Conservation (phyloP, 768 basidiomycete genomes). For the Collybia sordida region DNA sequence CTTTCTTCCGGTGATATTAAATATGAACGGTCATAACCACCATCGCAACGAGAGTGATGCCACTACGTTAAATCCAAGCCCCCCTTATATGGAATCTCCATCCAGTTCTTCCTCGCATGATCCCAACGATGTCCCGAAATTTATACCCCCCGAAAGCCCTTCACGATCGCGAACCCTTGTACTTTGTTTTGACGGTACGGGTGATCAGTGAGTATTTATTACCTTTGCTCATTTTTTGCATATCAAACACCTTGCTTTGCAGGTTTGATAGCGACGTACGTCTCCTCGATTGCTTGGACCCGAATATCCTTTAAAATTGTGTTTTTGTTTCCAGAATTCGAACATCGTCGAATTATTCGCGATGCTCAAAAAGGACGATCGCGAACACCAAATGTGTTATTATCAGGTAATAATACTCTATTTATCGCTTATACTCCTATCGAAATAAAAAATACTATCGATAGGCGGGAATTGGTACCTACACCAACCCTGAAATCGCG, state of each 20-base stretch:
- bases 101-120: too few relatives aligned
- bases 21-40: too few relatives aligned
- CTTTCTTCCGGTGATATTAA: too few relatives aligned
- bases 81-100: too few relatives aligned
- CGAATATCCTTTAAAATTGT: not conserved
- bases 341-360: constrained; percentile 39
- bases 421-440: not conserved
- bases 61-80: too few relatives aligned
- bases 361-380: constrained; percentile 35
- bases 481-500: constrained; percentile 48
- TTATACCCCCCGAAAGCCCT: too few relatives aligned
- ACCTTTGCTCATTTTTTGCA: too few relatives aligned
- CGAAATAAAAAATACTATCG: not conserved
- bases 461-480: constrained; percentile 60
- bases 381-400: constrained; percentile 37
- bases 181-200: constrained; percentile 43
- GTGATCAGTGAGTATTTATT: constrained; percentile 27
- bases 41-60: too few relatives aligned
- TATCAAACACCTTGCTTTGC: not conserved
- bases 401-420: constrained; percentile 29
- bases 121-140: too few relatives aligned
- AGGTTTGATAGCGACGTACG: constrained; percentile 25
- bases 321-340: constrained; percentile 26
- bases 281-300: not conserved
- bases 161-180: constrained; percentile 33